Evolutionary conservation across 164 flowering plant species (phyloP).

Genomic region (Amborella trichopoda): DNA sequence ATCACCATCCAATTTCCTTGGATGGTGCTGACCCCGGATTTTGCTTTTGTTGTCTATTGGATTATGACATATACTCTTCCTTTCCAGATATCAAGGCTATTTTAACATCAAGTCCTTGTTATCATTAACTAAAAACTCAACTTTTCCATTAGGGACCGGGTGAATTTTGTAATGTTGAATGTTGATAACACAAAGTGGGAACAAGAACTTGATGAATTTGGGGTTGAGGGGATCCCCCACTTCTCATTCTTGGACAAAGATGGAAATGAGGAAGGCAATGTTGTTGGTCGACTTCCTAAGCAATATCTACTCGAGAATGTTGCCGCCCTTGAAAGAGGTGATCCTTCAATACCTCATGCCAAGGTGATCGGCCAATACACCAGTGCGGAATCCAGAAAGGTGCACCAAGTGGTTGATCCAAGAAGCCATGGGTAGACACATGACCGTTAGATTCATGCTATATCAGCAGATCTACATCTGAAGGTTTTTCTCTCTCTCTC

Average conservation of each 20-base stretch:
- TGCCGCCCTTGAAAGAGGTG: constrained; percentile 72
- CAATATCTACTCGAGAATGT: constrained; percentile 69
- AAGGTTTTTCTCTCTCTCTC: not conserved
- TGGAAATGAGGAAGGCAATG: constrained; percentile 94
- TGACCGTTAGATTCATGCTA: not conserved
- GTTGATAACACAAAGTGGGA: constrained; percentile 99
- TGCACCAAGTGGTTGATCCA: constrained; percentile 71
- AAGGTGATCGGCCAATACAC: constrained; percentile 77
- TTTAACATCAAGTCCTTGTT: no score
- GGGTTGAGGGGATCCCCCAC: constrained; percentile 98
- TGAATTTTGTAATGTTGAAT: constrained; percentile 92
- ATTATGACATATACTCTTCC: no score
- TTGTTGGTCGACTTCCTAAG: constrained; percentile 75
- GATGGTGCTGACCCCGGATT: no score
- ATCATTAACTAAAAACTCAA: no score
- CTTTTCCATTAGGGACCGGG: constrained; percentile 60
- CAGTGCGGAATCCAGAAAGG: constrained; percentile 69
- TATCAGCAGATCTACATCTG: no score
- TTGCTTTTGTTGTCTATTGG: no score
- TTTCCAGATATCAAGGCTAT: no score
- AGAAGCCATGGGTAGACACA: constrained; percentile 31
- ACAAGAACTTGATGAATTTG: constrained; percentile 96
- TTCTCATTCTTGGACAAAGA: constrained; percentile 82
- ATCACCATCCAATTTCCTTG: no score
- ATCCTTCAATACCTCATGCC: constrained; percentile 70